A percentile compares a stretch with the other conserved stretches of the same genome.
Evolutionary conservation across 495 filamentous ascomycete genomes (phyloP).

Genomic region (Aspergillus cristatus): DNA sequence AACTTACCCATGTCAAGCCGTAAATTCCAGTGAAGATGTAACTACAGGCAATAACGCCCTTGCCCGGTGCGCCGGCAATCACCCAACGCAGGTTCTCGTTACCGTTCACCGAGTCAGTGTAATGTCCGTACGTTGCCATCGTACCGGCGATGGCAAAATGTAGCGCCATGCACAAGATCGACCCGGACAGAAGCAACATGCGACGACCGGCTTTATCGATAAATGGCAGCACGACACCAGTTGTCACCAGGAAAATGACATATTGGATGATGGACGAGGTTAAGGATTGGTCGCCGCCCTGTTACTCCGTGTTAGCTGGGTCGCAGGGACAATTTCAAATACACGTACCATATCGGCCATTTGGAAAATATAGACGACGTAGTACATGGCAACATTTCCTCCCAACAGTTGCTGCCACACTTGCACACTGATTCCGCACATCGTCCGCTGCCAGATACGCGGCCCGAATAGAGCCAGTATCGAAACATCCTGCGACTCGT

Average conservation of each 20-base stretch:
- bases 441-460: constrained; percentile 62
- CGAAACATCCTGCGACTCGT: constrained; percentile 44
- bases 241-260: constrained; percentile 66
- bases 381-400: constrained; percentile 62
- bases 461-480: constrained; percentile 50
- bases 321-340: no score
- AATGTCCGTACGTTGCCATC: constrained; percentile 39
- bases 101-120: constrained; percentile 49
- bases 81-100: constrained; percentile 59
- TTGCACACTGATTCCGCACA: constrained; percentile 59
- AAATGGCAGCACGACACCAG: constrained; percentile 56
- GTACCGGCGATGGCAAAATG: constrained; percentile 54
- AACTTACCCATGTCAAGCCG: constrained; percentile 50
- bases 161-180: constrained; percentile 55
- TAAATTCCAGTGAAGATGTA: constrained; percentile 74
- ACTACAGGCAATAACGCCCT: constrained; percentile 65
- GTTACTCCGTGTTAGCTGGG: no score
- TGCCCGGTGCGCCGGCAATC: constrained; percentile 52
- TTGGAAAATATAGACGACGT: constrained; percentile 61
- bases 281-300: constrained; percentile 53
- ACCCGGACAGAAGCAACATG: constrained; percentile 58
- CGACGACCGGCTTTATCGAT: constrained; percentile 71
- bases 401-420: constrained; percentile 63
- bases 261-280: constrained; percentile 66
- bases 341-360: constrained; percentile 47